Evolutionary conservation across 176 grass and related monocot genomes (phyloP).

Genomic region (Ensete ventricosum): DNA sequence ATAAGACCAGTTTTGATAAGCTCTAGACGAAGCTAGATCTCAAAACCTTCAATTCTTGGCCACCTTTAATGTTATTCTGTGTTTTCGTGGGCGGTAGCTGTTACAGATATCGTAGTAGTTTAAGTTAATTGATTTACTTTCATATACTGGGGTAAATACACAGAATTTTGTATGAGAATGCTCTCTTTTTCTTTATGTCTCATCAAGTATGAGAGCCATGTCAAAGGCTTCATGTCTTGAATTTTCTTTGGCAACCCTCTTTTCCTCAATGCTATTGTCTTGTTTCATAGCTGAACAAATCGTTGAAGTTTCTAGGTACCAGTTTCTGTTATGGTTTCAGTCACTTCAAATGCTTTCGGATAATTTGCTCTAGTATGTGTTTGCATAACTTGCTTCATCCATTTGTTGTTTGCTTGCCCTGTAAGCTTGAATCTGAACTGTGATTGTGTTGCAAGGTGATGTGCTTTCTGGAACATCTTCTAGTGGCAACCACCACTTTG

Average conservation of each 20-base stretch:
- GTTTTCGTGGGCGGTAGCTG: not conserved
- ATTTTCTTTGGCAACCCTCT: too few species aligned
- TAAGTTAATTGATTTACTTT: not conserved
- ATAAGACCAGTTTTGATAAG: not conserved
- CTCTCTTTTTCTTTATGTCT: not conserved
- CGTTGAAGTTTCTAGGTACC: too few species aligned
- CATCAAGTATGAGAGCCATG: too few species aligned
- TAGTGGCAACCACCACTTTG: constrained; percentile 60
- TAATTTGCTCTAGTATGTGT: not conserved
- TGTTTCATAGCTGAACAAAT: too few species aligned
- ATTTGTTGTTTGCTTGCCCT: not conserved
- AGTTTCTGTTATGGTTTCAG: too few species aligned
- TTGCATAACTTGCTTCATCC: not conserved
- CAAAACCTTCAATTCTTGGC: not conserved
- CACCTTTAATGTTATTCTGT: not conserved
- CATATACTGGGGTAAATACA: not conserved
- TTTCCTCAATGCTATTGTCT: too few species aligned
- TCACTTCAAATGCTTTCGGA: not conserved
- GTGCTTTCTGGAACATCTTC: constrained; percentile 83
- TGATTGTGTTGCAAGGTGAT: constrained; percentile 40
- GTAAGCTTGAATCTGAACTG: not conserved
- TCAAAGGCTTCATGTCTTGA: too few species aligned
- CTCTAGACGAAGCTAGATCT: not conserved
- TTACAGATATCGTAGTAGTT: not conserved
- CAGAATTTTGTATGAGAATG: not conserved